Base-by-base conservation (phyloP, 805 yeast genomes). In the Wickerhamomyces queroliae region DNA sequence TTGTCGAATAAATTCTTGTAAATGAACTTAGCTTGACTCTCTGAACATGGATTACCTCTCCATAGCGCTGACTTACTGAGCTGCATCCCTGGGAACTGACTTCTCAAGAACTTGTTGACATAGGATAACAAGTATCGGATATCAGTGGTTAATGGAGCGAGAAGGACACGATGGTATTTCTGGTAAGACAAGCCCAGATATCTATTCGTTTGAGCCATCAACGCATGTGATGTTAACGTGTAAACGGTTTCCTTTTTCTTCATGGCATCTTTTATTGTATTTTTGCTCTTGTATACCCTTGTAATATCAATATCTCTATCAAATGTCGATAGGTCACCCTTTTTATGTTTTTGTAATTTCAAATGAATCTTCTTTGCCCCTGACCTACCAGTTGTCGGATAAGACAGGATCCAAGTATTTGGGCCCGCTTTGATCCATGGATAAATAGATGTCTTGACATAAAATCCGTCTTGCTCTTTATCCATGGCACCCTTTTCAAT, bases 391-490 rank as follows among this genome's bases (percentile, higher is more conserved):
- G 38, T 36, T n/a, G n/a, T n/a, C 13, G 57, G 49, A 23, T 59
- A 39, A 1, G 58, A 45, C 10, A 64, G 37, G 1, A 59, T 56
- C 69, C 69, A 64, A 2, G 55, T 49, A 27, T 49, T 45, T 12
- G 41, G 45, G 2, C 62, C 44, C 21, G 62, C 58, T 29, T 44
- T 52, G 2, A 63, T 53, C 69, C 69, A 66, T 1, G 67, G 63
- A 38, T 52, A 63, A 19, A 43, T 39, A 5, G 69, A 64, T 7
- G 43, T 15, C 22, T 34, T 25, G 3, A 49, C 9, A 17, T 25
- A 36, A 29, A 43, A 17, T 24, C n/a, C 12, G 41, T 43, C 47
- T 9, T 17, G 18, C 4, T 30, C 33, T 9, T 36, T 35, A 7
- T 26, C 12, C 2, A 28, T 33, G 9, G 31, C 42, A 21, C 22